A percentile compares a stretch with the other conserved stretches of the same genome.
phyloP scores from a whole-genome alignment of 768 basidiomycete genomes.

The Xerocomus potaroensis region DNA sequence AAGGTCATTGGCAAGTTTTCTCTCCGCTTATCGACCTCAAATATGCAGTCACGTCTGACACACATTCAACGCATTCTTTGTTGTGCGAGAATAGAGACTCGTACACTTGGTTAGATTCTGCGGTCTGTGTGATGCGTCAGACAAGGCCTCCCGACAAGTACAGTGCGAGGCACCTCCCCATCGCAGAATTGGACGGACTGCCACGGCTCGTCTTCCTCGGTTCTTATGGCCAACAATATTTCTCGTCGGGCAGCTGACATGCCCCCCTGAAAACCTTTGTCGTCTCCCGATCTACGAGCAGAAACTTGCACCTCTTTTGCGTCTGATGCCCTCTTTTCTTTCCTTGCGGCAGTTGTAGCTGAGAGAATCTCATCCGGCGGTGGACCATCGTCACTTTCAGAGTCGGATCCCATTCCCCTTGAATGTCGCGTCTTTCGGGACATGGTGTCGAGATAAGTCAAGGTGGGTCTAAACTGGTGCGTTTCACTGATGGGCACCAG shows the following conservation, averaged over 20 bases:
- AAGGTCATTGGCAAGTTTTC: slow-evolving; percentile 17
- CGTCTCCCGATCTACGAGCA: slow-evolving; percentile 60
- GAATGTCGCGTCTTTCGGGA: slow-evolving; percentile 59
- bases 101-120: slow-evolving; percentile 52
- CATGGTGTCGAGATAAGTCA: slow-evolving; percentile 75
- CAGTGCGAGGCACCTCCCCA: slow-evolving; percentile 48
- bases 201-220: slow-evolving; percentile 80
- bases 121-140: slow-evolving; percentile 41
- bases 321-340: slow-evolving; percentile 59
- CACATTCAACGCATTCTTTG: slow-evolving; percentile 47
- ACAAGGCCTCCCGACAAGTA: not conserved
- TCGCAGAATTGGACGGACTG: slow-evolving; percentile 62
- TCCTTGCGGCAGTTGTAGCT: slow-evolving; percentile 38
- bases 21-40: slow-evolving; percentile 54
- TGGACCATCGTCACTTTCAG: slow-evolving; percentile 75
- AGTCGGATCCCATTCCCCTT: slow-evolving; percentile 47
- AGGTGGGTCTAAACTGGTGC: slow-evolving; percentile 77
- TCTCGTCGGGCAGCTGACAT: slow-evolving; percentile 70
- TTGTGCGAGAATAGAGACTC: slow-evolving; percentile 62
- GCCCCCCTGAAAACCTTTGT: slow-evolving; percentile 60
- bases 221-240: slow-evolving; percentile 67
- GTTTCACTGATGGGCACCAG: slow-evolving; percentile 75
- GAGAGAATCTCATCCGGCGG: slow-evolving; percentile 68
- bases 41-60: slow-evolving; percentile 52
- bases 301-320: slow-evolving; percentile 76